Conservation (phyloP, 345 rosid genomes). For the Eucalyptus tenuipes region DNA sequence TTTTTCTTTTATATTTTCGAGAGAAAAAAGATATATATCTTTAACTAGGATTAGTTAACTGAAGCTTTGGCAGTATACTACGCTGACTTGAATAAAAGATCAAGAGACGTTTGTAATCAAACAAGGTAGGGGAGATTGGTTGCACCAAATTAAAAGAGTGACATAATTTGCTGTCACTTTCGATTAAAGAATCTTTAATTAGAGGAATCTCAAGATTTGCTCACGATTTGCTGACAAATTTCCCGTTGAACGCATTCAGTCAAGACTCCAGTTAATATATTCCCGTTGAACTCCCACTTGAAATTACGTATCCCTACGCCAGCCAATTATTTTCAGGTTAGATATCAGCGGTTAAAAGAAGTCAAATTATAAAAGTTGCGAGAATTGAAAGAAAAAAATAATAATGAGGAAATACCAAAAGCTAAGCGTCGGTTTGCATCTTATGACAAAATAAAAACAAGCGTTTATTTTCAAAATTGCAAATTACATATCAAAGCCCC, state of each 20-base stretch:
- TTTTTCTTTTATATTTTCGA: background rate
- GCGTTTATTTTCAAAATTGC: background rate
- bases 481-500: background rate
- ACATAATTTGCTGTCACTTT: slow-evolving; percentile 11
- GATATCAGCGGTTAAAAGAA: background rate
- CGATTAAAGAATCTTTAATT: background rate
- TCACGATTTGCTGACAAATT: slow-evolving; percentile 20
- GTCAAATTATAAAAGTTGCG: background rate
- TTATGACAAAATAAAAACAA: background rate
- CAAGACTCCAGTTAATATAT: background rate
- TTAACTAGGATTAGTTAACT: background rate
- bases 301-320: background rate
- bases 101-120: background rate
- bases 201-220: slow-evolving; percentile 23
- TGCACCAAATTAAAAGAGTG: background rate
- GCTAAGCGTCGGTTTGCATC: background rate
- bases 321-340: background rate
- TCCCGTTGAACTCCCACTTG: background rate
- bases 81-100: background rate
- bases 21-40: background rate
- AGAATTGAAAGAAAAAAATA: background rate
- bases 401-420: background rate
- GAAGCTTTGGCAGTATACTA: background rate
- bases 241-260: background rate
- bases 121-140: background rate